phyloP scores from a whole-genome alignment of 805 yeast genomes.

The Vanderwaltozyma verrucispora region DNA sequence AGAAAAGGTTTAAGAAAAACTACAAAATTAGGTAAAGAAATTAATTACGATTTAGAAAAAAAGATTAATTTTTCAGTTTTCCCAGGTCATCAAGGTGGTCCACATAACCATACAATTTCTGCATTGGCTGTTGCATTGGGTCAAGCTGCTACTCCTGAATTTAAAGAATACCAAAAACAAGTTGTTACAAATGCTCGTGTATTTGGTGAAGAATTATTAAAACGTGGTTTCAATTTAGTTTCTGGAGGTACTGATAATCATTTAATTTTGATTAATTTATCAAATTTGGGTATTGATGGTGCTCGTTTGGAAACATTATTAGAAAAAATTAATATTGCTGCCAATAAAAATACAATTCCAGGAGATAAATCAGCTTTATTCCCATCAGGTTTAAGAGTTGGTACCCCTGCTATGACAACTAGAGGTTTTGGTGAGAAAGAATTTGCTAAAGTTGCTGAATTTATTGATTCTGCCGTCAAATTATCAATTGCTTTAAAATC shows the following conservation, averaged over 20 bases:
- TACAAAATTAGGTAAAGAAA: conserved; percentile 76
- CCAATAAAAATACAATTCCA: conserved; percentile 93
- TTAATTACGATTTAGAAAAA: conserved; percentile 77
- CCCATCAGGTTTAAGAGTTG: conserved; percentile 94
- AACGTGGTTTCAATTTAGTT: conserved; percentile 64
- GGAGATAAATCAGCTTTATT: conserved; percentile 93
- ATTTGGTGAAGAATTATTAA: conserved; percentile 57
- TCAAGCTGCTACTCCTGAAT: conserved; percentile 85
- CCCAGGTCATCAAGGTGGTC: conserved; percentile 99
- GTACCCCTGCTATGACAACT: conserved; percentile 98
- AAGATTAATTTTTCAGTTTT: conserved; percentile 93
- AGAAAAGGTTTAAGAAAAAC: conserved; percentile 86
- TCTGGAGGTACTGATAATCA: conserved; percentile 94
- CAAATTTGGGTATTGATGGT: conserved; percentile 74
- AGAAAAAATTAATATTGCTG: conserved; percentile 86
- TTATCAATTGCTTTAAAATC: conserved; percentile 53
- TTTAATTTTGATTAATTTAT: conserved; percentile 74
- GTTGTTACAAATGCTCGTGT: conserved; percentile 74
- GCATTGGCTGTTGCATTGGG: conserved; percentile 93
- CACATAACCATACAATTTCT: conserved; percentile 95
- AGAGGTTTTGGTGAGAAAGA: conserved; percentile 79
- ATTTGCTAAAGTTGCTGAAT: conserved; percentile 69
- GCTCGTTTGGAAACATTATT: conserved; percentile 88
- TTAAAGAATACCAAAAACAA: conserved; percentile 71
- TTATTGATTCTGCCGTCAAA: conserved; percentile 69